Conservation (phyloP, 2,329 filamentous ascomycete genomes). For the Epichloe brachyelytri region DNA sequence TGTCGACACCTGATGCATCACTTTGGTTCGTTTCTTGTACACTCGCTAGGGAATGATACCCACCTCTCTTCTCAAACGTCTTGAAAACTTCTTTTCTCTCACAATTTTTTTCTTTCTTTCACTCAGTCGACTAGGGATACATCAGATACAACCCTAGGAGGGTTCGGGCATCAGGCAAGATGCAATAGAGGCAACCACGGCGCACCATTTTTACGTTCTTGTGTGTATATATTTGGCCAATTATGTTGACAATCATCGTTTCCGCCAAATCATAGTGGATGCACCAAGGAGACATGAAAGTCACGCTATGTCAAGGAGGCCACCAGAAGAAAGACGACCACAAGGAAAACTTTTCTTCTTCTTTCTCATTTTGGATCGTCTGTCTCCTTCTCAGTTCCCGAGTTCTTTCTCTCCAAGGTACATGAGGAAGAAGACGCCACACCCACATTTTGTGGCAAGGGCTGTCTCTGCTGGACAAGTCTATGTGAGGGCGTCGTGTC, state of each 20-base stretch:
- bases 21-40: conserved; percentile 23
- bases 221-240: conserved; percentile 20
- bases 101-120: not conserved
- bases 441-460: not conserved
- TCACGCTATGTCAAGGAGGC: not conserved
- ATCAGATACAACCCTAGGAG: not conserved
- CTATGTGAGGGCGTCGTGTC: not conserved
- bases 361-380: not conserved
- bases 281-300: not conserved
- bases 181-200: not conserved
- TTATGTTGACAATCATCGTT: not conserved
- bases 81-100: conserved; percentile 1
- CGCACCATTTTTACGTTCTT: conserved; percentile 10
- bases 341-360: not conserved
- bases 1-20: not conserved
- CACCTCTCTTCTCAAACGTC: not conserved
- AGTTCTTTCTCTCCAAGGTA: not conserved
- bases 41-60: conserved; percentile 22
- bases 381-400: not conserved
- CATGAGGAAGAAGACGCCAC: not conserved
- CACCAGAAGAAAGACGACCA: not conserved
- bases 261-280: not conserved
- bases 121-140: not conserved
- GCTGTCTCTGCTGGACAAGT: not conserved
- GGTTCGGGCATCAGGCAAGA: not conserved